Evolutionary conservation across 106 monocot genomes (phyloP).

Genomic region (Dioscorea alata): DNA sequence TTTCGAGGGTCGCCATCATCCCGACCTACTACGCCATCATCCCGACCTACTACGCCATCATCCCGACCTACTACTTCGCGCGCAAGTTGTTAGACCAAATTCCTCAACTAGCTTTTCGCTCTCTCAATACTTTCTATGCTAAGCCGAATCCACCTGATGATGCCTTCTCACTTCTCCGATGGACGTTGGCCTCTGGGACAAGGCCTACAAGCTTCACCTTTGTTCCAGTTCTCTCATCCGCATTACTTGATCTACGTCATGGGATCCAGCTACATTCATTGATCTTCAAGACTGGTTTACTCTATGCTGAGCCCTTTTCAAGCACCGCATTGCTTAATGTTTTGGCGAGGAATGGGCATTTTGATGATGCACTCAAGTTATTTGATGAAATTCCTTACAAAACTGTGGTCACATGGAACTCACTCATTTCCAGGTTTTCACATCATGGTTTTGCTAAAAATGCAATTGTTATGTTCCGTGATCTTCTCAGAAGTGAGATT

Average conservation of each 20-base stretch:
- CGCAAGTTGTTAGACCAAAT: slow-evolving; percentile 45
- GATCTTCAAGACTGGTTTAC: slow-evolving; percentile 54
- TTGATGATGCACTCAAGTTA: slow-evolving; percentile 38
- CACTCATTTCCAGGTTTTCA: slow-evolving; percentile 29
- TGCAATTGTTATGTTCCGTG: slow-evolving; percentile 35
- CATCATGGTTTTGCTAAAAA: slow-evolving; percentile 20
- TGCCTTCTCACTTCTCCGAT: slow-evolving; percentile 21
- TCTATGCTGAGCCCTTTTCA: slow-evolving; percentile 39
- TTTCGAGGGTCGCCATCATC: too few species aligned
- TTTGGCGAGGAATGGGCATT: slow-evolving; percentile 22
- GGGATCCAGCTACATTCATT: slow-evolving; percentile 42
- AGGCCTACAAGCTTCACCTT: slow-evolving; percentile 48
- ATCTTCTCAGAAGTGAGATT: slow-evolving; percentile 27
- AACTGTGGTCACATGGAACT: slow-evolving; percentile 60
- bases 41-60: too few species aligned
- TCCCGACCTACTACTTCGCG: too few species aligned
- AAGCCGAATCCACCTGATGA: slow-evolving; percentile 8
- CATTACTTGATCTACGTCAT: neutral
- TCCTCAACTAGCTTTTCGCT: slow-evolving; percentile 40
- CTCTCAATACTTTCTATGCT: slow-evolving; percentile 32
- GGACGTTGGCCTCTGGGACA: slow-evolving; percentile 30
- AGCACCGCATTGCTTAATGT: slow-evolving; percentile 47
- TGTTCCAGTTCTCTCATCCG: slow-evolving; percentile 50
- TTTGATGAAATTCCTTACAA: slow-evolving; percentile 60
- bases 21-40: too few species aligned